A percentile compares a stretch with the other conserved stretches of the same genome.
Conservation (phyloP, 371 early-diverging fungal species). For the Gilbertella persicaria region DNA sequence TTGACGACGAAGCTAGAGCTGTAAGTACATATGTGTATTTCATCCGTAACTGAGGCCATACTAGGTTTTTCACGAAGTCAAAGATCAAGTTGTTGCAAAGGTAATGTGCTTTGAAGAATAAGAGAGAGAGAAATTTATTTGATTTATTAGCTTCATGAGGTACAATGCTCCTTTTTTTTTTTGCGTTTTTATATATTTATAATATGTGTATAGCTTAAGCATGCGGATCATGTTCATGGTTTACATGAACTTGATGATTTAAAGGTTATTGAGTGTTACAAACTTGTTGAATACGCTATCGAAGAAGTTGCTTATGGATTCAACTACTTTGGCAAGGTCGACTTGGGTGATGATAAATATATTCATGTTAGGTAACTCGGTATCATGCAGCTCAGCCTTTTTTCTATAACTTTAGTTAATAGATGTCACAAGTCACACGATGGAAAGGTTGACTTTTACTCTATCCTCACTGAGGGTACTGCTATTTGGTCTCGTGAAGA, state of each 20-base stretch:
- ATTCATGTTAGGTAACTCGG: conserved; percentile 50
- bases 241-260: conserved; percentile 54
- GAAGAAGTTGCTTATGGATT: conserved; percentile 56
- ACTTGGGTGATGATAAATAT: conserved; percentile 50
- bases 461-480: conserved; percentile 49
- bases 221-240: conserved; percentile 46
- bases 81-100: conserved; percentile 38
- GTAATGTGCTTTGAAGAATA: conserved; percentile 11
- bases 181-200: background rate
- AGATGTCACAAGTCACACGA: conserved; percentile 48
- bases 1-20: conserved; percentile 44
- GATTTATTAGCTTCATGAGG: conserved; percentile 30
- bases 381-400: background rate
- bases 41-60: background rate
- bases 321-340: conserved; percentile 59
- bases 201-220: conserved; percentile 31
- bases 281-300: conserved; percentile 46
- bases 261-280: conserved; percentile 45
- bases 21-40: conserved; percentile 25
- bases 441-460: conserved; percentile 41
- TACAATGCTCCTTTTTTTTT: conserved; percentile 2
- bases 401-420: too few species aligned
- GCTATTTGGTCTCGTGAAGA: conserved; percentile 57
- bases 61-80: conserved; percentile 44
- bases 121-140: background rate